Evolutionary conservation across 768 basidiomycete species (phyloP).

Genomic region (Rhodotorula diobovata): DNA sequence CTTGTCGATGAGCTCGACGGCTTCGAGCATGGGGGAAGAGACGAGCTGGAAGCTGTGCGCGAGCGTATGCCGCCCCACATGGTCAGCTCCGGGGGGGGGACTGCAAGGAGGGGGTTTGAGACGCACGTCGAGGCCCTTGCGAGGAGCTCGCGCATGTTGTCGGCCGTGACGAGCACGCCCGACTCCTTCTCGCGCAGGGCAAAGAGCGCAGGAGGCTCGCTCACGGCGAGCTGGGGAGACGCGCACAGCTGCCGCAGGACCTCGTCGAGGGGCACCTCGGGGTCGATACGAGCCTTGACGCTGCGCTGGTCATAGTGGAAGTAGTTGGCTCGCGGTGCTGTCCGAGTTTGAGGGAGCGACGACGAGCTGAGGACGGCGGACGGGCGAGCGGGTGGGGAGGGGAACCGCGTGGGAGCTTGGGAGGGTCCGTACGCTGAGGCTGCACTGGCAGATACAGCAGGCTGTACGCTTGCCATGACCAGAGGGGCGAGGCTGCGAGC

Average conservation of each 20-base stretch:
- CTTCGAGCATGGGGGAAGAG: slow-evolving; percentile 62
- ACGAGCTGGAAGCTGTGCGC: background rate
- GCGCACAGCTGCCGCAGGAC: slow-evolving; percentile 34
- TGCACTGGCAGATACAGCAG: background rate
- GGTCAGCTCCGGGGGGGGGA: background rate
- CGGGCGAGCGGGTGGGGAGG: slow-evolving; percentile 67
- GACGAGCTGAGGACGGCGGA: slow-evolving; percentile 78
- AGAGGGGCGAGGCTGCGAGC: too few relatives aligned
- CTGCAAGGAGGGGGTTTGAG: background rate
- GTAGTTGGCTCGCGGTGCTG: slow-evolving; percentile 56
- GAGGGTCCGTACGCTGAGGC: slow-evolving; percentile 68
- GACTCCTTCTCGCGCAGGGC: slow-evolving; percentile 70
- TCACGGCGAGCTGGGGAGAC: slow-evolving; percentile 57
- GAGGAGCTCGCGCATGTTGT: slow-evolving; percentile 77
- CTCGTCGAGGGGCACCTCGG: slow-evolving; percentile 24
- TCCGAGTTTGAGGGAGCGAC: slow-evolving; percentile 64
- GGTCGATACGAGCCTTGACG: slow-evolving; percentile 34
- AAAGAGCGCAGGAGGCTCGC: slow-evolving; percentile 65
- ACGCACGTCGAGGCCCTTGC: slow-evolving; percentile 49
- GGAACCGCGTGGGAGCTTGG: slow-evolving; percentile 63
- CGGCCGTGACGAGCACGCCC: slow-evolving; percentile 80
- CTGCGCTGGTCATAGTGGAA: slow-evolving; percentile 8
- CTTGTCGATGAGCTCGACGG: slow-evolving; percentile 68
- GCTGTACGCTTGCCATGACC: too few relatives aligned
- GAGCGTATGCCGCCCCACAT: background rate